Base-by-base conservation (phyloP, 2,329 filamentous ascomycete species). In the Allantophomopsis cytisporea region DNA sequence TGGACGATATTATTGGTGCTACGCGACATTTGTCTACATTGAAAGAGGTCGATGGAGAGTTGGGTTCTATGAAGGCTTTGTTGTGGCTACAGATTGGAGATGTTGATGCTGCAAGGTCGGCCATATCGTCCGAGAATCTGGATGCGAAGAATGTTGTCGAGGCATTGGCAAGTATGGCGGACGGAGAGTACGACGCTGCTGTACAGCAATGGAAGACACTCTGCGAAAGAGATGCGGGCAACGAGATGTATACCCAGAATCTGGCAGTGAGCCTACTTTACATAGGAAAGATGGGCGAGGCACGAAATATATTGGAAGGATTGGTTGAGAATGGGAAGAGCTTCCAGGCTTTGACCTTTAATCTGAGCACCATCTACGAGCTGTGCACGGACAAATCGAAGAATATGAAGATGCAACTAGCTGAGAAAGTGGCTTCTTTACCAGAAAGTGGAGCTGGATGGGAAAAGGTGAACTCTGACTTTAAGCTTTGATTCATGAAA, bases 301-400 rank as follows among this genome's bases (percentile, higher is more conserved):
- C 84, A 1, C 74, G 75, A 12, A 59, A 65, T 11, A 60, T 83
- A 1, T 63, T 95, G 3, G 80, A 89, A 51, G 60, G 62, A 0
- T 61, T 93, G 10, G 65, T 87, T 0, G 66, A 74, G 3, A 56
- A 64, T 1, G 73, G 77, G 1, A 65, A 74, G 32, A 73, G 76
- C 0, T 95, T 89, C 42, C 79, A 83, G 45, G 83, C 83, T 1
- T 62, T 94, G 2, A 73, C 93, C 0, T 94, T 95, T 61, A 96
- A 96, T 55, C 60, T 98, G 11, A 77, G 80, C 10, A 96, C 89
- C 0, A 75, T 94, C 50, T 96, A 94, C 55, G 91, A 96, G 60
- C 69, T 96, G 7, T 91, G 83, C 55, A 88, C 83, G 0, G 88
- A 96, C 50, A 71, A 73, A 45, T 74, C 84, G 33, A 66, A 73